Conservation (phyloP, 257 asterid genomes). For the Avicennia marina region DNA sequence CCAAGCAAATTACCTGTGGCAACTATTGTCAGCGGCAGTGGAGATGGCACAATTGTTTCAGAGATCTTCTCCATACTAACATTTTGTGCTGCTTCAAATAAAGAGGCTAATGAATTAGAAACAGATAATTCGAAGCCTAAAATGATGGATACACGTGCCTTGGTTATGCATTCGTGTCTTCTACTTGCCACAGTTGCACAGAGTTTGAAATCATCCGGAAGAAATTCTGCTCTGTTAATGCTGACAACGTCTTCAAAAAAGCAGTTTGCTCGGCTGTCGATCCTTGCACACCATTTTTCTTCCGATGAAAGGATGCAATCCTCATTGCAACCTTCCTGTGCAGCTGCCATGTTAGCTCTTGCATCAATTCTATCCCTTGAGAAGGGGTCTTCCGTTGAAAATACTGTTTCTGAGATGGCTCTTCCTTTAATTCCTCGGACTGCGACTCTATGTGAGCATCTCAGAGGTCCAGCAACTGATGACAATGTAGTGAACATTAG, state of each 20-base stretch:
- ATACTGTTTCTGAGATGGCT: slow-evolving; percentile 73
- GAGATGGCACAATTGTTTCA: slow-evolving; percentile 88
- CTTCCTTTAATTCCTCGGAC: slow-evolving; percentile 95
- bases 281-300: slow-evolving; percentile 81
- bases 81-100: slow-evolving; percentile 58
- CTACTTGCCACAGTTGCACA: slow-evolving; percentile 73
- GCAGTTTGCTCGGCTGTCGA: slow-evolving; percentile 72
- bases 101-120: slow-evolving; percentile 59
- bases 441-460: slow-evolving; percentile 80
- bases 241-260: slow-evolving; percentile 88
- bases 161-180: slow-evolving; percentile 79
- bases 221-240: slow-evolving; percentile 79
- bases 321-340: slow-evolving; percentile 69
- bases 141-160: slow-evolving; percentile 45
- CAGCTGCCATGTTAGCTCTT: slow-evolving; percentile 94
- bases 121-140: slow-evolving; percentile 48
- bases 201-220: slow-evolving; percentile 74
- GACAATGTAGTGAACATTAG: slow-evolving; percentile 36
- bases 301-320: slow-evolving; percentile 71
- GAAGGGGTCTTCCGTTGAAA: slow-evolving; percentile 56
- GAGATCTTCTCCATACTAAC: slow-evolving; percentile 80
- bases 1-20: slow-evolving; percentile 84
- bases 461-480: slow-evolving; percentile 55
- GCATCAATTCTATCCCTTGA: slow-evolving; percentile 89
- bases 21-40: slow-evolving; percentile 93